Evolutionary conservation across 2,329 filamentous ascomycete species (phyloP).

Genomic region (Ophiostoma perfectum): DNA sequence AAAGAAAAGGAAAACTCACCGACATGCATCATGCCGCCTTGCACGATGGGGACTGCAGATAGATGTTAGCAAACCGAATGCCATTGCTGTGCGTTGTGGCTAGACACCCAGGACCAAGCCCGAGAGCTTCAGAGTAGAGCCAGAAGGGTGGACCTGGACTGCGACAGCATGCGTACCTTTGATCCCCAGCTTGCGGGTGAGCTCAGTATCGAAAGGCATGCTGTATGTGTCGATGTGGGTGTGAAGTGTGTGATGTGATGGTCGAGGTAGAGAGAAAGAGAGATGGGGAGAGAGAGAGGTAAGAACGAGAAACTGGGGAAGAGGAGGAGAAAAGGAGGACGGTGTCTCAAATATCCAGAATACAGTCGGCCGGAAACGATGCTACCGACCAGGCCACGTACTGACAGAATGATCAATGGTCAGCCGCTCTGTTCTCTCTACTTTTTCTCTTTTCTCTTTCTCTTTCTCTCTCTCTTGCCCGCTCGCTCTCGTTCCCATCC

Average conservation of each 20-base stretch:
- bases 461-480: neutral
- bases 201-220: constrained; percentile 55
- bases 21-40: constrained; percentile 65
- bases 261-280: constrained; percentile 4
- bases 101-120: neutral
- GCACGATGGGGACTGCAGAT: constrained; percentile 65
- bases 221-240: neutral
- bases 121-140: neutral
- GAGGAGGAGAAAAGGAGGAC: neutral
- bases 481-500: neutral
- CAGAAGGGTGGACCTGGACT: neutral
- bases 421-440: neutral
- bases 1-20: constrained; percentile 22
- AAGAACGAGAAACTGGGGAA: neutral
- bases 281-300: neutral
- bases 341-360: constrained; percentile 14
- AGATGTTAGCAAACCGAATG: constrained; percentile 27
- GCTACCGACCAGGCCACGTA: neutral
- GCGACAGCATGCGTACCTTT: constrained; percentile 28
- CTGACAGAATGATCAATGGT: neutral
- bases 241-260: neutral
- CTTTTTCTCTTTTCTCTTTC: neutral
- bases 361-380: constrained; percentile 4
- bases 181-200: constrained; percentile 55
- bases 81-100: neutral